Base-by-base conservation (phyloP, 1,284 basidiomycete genomes). In the Tilletia caries region DNA sequence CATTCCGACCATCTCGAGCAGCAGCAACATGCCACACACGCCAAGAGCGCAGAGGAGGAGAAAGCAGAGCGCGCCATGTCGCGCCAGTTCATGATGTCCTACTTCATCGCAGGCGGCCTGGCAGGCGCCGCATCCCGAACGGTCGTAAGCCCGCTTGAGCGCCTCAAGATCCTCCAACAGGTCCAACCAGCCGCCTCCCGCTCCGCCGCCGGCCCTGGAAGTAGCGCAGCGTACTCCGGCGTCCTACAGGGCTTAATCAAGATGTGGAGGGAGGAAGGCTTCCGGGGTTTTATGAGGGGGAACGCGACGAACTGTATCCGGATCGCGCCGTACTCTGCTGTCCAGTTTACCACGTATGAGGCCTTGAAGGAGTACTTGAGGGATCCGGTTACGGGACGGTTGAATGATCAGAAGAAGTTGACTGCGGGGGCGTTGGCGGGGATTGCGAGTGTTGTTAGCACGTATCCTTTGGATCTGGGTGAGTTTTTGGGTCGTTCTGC, bases 261-360 rank as follows among this genome's bases (percentile, higher is more conserved):
- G 67, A 96, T 96, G 90, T 95, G 92, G 91, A 86, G 86, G 75
- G 93, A 95, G 82, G 95, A 97, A 84, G 95, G 94, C 1, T 91
- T 94, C 83, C 88, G 85, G 77, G 95, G 95, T 2, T 94, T 89
- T 83, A 95, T 96, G 93, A 88, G 93, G 66, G 87, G 86, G 12
- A 87, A 87, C 73, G 93, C 93, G 18, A 92, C 95, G 82, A 97
- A 97, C 83, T 95, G 94, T 83, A 83, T 96, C 74, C 88, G 94
- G 67, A 93, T 93, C 75, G 88, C 92, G 70, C 86, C 86, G 10
- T 87, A 86, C 80, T 91, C 90, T 73, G 91, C 92, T 27, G 91
- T 97, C 20, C 94, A 97, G 82, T 97, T 97, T 83, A 92, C 92
- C 0, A 91, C 93, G 13, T 88, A 87, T 72, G 93, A 96, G 81